Evolutionary conservation across 257 asterid genomes (phyloP).

Genomic region (Oldenlandia corymbosa): DNA sequence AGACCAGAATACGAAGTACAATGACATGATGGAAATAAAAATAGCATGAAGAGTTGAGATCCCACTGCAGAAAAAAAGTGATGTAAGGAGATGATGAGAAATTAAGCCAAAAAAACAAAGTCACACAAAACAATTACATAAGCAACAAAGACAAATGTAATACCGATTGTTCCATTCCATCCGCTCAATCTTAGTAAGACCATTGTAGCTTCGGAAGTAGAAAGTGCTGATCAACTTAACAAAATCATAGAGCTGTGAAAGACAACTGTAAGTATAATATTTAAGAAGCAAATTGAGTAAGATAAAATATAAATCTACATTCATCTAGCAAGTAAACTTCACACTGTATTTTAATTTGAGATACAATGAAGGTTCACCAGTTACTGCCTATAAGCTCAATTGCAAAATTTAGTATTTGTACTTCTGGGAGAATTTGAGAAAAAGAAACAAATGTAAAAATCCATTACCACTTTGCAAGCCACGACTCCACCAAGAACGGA

Average conservation of each 20-base stretch:
- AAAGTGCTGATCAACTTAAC: constrained; percentile 73
- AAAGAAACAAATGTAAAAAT: constrained; percentile 8
- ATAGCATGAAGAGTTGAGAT: constrained; percentile 89
- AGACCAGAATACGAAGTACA: constrained; percentile 87
- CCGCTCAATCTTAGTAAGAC: constrained; percentile 75
- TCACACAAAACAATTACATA: not conserved
- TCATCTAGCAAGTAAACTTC: not conserved
- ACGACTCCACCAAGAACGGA: constrained; percentile 66
- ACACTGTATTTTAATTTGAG: not conserved
- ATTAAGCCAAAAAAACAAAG: constrained; percentile 12
- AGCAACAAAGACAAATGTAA: constrained; percentile 11
- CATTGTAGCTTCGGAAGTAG: constrained; percentile 62
- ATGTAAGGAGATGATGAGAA: constrained; percentile 24
- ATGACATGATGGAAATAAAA: constrained; percentile 58
- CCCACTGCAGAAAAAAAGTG: constrained; percentile 57
- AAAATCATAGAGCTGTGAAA: constrained; percentile 68
- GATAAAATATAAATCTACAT: not conserved
- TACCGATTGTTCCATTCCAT: constrained; percentile 96
- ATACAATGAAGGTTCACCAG: not conserved
- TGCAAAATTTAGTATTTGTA: constrained; percentile 2
- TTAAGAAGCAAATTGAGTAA: not conserved
- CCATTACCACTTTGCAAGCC: constrained; percentile 80
- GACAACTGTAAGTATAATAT: constrained; percentile 12
- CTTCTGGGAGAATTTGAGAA: constrained; percentile 12
- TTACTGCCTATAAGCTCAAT: not conserved